Conservation (phyloP, 257 asterid species). For the Fraxinus anomala region DNA sequence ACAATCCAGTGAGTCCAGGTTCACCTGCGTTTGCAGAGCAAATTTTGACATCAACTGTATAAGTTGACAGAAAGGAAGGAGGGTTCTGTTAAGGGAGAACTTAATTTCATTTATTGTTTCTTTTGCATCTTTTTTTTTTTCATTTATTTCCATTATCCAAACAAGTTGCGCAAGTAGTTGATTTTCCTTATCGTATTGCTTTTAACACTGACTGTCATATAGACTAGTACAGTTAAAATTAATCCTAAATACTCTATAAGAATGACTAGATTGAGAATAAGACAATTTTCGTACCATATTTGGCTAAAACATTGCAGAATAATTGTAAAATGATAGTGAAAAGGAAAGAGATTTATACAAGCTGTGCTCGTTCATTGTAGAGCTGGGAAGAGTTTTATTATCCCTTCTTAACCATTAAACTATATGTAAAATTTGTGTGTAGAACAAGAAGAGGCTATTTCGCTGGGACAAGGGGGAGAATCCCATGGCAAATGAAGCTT, state of each 20-base stretch:
- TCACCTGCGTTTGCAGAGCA: too few species aligned
- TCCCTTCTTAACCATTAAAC: slow-evolving; percentile 24
- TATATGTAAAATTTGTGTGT: slow-evolving; percentile 51
- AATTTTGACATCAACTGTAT: too few species aligned
- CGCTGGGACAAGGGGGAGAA: slow-evolving; percentile 63
- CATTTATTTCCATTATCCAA: too few species aligned
- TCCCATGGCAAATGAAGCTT: slow-evolving; percentile 54
- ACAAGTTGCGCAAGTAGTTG: too few species aligned
- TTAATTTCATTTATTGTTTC: too few species aligned
- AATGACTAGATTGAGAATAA: neutral
- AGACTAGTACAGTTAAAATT: neutral
- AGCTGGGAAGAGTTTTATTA: slow-evolving; percentile 26
- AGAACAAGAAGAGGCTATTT: slow-evolving; percentile 49
- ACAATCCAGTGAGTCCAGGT: too few species aligned
- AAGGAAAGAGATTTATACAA: slow-evolving; percentile 26
- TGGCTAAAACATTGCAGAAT: neutral
- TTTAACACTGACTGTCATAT: neutral
- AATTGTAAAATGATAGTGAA: slow-evolving; percentile 35
- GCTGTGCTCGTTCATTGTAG: slow-evolving; percentile 25
- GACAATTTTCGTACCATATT: neutral
- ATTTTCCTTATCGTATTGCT: too few species aligned
- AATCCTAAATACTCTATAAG: neutral
- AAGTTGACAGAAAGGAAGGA: too few species aligned
- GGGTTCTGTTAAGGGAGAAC: too few species aligned
- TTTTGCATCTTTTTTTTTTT: too few species aligned